Evolutionary conservation across 371 early-diverging fungal species (phyloP), one percentile per base, ranked within the genome.

Genomic region (Rhizomucor pusillus): DNA sequence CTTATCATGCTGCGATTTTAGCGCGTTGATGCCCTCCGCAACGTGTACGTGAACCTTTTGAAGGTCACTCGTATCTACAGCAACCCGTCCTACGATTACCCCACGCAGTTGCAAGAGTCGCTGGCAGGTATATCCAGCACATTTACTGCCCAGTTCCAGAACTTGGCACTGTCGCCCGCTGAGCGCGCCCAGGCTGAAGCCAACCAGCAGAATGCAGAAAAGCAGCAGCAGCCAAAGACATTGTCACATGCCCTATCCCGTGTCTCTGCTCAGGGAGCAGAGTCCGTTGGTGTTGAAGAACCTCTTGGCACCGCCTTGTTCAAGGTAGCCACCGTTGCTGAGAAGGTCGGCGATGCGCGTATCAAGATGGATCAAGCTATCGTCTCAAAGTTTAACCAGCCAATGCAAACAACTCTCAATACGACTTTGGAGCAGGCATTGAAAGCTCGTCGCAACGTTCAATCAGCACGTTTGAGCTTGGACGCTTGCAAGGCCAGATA

Each of bases 401-500:
- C 93, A 2, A 79, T 90, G 54, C 72, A 71, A 37, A 79, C 78
- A 4, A 89, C 85, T 1, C 61, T 93, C 47, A 87, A 86, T 60
- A 84, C 85, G 0, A 70, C 81, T 33, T 86, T 96, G 48, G 91
- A 84, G 23, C 68, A 85, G 57, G 91, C 93, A 2, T 81, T 89
- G 74, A 90, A 88, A 65, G 90, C 94, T 6, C 85, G 97, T 54
- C 84, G 85, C 47, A 77, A 89, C 34, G 97, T 95, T 25, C 77
- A 80, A 43, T 69, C 84, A 16, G 85, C 88, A 7, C 79, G 97
- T 46, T 68, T 97, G 54, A 67, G 81, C 9, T 79, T 95, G 63
- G 96, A 97, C 67, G 86, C 91, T 14, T 82, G 87, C 65, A 92
- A 93, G 67, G 77, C 87, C 7, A 71, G 79, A 35, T 82, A 92